These are phyloP conservation scores for Camelina sativa DNA, from an alignment of 345 rosid species.

Conservation along the genomic window DNA sequence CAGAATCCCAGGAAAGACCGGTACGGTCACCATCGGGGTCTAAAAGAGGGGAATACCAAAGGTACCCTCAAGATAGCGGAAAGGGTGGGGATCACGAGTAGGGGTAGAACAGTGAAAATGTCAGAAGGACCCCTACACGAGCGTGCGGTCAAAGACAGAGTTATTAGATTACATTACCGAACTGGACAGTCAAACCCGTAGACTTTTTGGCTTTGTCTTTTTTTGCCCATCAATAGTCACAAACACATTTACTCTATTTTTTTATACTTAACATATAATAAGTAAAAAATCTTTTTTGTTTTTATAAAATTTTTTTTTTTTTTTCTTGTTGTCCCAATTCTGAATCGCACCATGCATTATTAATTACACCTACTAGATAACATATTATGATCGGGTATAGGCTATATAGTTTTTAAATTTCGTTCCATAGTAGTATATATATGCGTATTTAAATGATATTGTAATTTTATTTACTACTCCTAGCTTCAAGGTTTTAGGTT, in stretches of 20 bases:
- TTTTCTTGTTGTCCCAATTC: background rate
- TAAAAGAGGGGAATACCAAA: background rate
- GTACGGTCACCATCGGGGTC: constrained; percentile 33
- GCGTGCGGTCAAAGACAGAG: constrained; percentile 52
- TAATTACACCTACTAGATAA: background rate
- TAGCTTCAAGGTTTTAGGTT: too few species aligned
- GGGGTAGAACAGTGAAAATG: constrained; percentile 41
- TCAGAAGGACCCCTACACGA: constrained; percentile 45
- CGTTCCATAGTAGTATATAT: background rate
- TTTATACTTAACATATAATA: background rate
- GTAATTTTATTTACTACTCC: background rate
- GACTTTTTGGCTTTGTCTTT: constrained; percentile 44
- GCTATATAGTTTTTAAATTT: background rate
- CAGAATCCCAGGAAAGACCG: constrained; percentile 42
- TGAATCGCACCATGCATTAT: constrained; percentile 22
- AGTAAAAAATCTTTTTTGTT: too few species aligned
- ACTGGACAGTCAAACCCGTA: constrained; percentile 46
- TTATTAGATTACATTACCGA: constrained; percentile 44
- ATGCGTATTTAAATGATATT: background rate
- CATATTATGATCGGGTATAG: background rate
- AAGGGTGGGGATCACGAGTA: constrained; percentile 26
- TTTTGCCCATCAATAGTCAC: constrained; percentile 32
- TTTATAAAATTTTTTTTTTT: background rate
- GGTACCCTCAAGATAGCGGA: constrained; percentile 1
- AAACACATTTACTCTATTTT: constrained; percentile 20